A percentile compares a stretch with the other conserved stretches of the same genome.
Evolutionary conservation across 768 basidiomycete species (phyloP).

Genomic region (Collybia sordida): DNA sequence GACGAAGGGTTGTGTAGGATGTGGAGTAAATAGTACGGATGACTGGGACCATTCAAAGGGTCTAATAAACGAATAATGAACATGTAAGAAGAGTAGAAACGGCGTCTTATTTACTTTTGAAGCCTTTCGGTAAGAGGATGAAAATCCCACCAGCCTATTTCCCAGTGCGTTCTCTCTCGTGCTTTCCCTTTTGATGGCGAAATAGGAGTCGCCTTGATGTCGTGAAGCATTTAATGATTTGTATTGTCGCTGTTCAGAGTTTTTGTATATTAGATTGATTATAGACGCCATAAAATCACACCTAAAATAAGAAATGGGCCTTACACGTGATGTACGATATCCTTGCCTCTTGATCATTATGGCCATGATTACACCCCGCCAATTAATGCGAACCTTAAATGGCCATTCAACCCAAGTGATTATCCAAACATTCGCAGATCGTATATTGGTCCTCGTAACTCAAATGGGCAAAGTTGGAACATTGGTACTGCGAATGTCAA

Average conservation of each 20-base stretch:
- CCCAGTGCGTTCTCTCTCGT: constrained; percentile 54
- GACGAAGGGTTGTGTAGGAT: constrained; percentile 59
- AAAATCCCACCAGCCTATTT: constrained; percentile 75
- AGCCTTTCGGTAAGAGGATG: constrained; percentile 58
- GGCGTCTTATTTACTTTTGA: constrained; percentile 40
- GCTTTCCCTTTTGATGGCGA: constrained; percentile 55
- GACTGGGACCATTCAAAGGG: constrained; percentile 71
- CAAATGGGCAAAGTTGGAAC: constrained; percentile 90
- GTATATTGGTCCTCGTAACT: constrained; percentile 82
- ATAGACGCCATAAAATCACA: neutral
- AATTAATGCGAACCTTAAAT: constrained; percentile 49
- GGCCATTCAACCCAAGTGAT: constrained; percentile 71
- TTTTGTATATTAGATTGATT: too few relatives aligned
- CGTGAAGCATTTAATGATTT: constrained; percentile 15
- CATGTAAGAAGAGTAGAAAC: neutral
- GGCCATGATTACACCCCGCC: constrained; percentile 38
- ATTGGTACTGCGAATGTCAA: constrained; percentile 49
- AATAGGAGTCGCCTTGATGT: constrained; percentile 20
- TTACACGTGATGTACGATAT: too few relatives aligned
- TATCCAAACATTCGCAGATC: constrained; percentile 78
- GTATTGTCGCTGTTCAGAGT: neutral
- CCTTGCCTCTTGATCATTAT: neutral
- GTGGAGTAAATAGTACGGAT: constrained; percentile 68
- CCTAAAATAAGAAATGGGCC: neutral
- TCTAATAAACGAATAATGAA: constrained; percentile 31